Percentiles rank a stretch among this genome's conserved stretches.
phyloP scores from a whole-genome alignment of 2,329 filamentous ascomycete genomes.

The Fusarium odoratissimum region DNA sequence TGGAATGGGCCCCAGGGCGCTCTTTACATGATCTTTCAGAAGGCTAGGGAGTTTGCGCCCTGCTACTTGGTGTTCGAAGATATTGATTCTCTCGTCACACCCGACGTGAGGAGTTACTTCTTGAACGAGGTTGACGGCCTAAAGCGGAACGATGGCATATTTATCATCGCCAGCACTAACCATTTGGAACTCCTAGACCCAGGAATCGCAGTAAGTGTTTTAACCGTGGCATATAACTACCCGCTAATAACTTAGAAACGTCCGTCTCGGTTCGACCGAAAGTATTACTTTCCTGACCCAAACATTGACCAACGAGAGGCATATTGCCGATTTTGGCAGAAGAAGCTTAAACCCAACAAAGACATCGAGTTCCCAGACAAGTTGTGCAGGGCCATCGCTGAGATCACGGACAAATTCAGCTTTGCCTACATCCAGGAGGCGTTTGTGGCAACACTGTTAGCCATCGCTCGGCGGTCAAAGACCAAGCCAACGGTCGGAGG shows the following conservation, averaged over 20 bases:
- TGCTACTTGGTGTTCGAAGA: background rate
- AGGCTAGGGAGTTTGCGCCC: background rate
- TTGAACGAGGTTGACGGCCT: background rate
- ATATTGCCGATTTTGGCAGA: background rate
- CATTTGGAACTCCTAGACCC: background rate
- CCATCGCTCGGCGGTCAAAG: background rate
- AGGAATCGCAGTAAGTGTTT: background rate
- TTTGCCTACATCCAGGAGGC: background rate
- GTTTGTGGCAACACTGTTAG: background rate
- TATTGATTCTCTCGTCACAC: background rate
- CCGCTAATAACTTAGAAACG: background rate
- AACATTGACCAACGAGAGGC: background rate
- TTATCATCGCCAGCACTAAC: background rate
- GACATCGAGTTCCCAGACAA: background rate
- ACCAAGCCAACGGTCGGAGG: background rate
- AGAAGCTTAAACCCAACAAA: background rate
- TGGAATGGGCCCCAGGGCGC: background rate
- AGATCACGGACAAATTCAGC: background rate
- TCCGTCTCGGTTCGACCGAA: background rate
- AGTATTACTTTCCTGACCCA: background rate
- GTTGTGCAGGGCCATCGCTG: background rate
- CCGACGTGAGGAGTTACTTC: background rate
- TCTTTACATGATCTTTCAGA: background rate
- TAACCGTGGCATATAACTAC: accelerated
- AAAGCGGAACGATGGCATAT: background rate